A percentile compares a stretch with the other conserved stretches of the same genome.
Conservation (phyloP, 495 filamentous ascomycete genomes). For the Trichocladium uniseriatum region DNA sequence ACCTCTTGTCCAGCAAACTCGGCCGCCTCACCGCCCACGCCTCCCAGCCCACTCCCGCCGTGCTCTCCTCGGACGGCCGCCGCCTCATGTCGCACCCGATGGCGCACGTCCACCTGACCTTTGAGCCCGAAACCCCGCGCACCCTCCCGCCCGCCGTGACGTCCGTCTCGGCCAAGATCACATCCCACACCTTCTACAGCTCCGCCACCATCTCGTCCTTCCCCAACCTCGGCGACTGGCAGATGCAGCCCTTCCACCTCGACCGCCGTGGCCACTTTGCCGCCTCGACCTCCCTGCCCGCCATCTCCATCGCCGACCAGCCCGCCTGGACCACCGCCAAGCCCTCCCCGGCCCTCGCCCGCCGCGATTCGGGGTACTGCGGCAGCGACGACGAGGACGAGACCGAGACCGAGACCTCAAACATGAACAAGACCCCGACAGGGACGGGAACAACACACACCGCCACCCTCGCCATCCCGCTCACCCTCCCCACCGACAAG, state of each 20-base stretch:
- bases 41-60: constrained; percentile 60
- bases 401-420: neutral
- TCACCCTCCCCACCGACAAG: constrained; percentile 56
- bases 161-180: constrained; percentile 59
- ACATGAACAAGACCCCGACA: too few relatives aligned
- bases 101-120: constrained; percentile 60
- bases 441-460: neutral
- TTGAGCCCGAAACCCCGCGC: constrained; percentile 52
- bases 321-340: constrained; percentile 57
- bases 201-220: constrained; percentile 32
- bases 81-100: constrained; percentile 42
- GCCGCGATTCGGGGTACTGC: constrained; percentile 53
- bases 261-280: constrained; percentile 55
- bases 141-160: constrained; percentile 59
- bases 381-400: constrained; percentile 13
- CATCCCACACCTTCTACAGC: constrained; percentile 64
- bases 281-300: constrained; percentile 53
- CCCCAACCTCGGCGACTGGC: constrained; percentile 50
- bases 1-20: constrained; percentile 65
- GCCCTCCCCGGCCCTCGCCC: constrained; percentile 15
- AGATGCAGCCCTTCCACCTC: constrained; percentile 33
- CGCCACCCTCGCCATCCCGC: constrained; percentile 59
- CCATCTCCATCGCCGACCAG: constrained; percentile 52
- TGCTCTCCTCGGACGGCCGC: constrained; percentile 43
- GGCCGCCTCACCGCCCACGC: constrained; percentile 66